A percentile compares a stretch with the other conserved stretches of the same genome.
Conservation (phyloP, 2,329 filamentous ascomycete genomes). For the Aaosphaeria pasadenensis region DNA sequence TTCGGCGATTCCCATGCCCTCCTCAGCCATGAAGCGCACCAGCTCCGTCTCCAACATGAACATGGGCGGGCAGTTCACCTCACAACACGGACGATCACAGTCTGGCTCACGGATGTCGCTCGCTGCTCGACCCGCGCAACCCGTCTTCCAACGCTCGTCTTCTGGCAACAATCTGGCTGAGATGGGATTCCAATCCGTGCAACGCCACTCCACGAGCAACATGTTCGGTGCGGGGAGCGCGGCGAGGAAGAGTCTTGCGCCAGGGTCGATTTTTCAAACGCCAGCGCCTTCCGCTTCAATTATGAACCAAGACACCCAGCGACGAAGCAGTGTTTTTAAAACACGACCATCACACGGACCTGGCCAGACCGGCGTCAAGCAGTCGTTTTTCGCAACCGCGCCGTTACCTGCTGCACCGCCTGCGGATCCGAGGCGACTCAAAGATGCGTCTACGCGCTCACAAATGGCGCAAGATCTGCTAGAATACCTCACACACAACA, state of each 20-base stretch:
- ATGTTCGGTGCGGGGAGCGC: conserved; percentile 50
- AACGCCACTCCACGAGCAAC: conserved; percentile 76
- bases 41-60: conserved; percentile 68
- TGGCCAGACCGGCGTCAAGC: conserved; percentile 66
- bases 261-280: conserved; percentile 49
- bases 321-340: conserved; percentile 70
- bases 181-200: conserved; percentile 76
- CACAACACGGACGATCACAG: conserved; percentile 74
- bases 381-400: conserved; percentile 92
- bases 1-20: conserved; percentile 81
- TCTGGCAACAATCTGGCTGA: conserved; percentile 79
- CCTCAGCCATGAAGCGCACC: conserved; percentile 90
- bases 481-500: conserved; percentile 88
- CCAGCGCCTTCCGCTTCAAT: conserved; percentile 44
- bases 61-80: conserved; percentile 55
- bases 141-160: conserved; percentile 80
- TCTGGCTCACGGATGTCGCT: conserved; percentile 85
- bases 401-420: conserved; percentile 79
- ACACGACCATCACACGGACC: conserved; percentile 60
- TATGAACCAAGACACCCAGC: conserved; percentile 56
- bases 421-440: conserved; percentile 80
- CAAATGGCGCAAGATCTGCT: conserved; percentile 85
- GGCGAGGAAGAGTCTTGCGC: conserved; percentile 69
- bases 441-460: conserved; percentile 74
- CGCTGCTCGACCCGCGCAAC: conserved; percentile 81